Evolutionary conservation across 768 basidiomycete genomes (phyloP), one percentile per base, ranked within the genome.

Genomic region (Rubroboletus satanas): DNA sequence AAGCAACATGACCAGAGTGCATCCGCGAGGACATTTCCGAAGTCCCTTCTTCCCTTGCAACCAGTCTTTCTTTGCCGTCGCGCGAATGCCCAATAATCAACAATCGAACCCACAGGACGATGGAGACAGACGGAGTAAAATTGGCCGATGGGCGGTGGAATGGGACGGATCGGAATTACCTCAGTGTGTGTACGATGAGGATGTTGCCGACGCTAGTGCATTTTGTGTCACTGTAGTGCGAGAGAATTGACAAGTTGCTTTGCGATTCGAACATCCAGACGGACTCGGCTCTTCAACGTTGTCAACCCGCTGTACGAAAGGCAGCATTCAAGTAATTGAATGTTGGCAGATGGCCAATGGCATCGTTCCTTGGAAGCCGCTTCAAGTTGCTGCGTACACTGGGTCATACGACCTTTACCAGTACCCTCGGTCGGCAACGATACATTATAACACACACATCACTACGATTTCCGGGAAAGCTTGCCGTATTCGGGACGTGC

Each of bases 1-100:
- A 74, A 77, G 60, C 72, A 77, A 54, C 80, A 82, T 57, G 80
- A 79, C 58, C 78, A 77, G 41, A 73, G 67, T 35, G 72, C 68
- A 52, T 73, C 83, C 35, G 75, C 76, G 32, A 81, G 77, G 69
- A 78, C 73, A 60, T 77, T 84, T 55, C 79, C 82, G 7, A 68
- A 69, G 46, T 74, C 71, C 10, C 63, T 85, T 55, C 72, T 80
- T 69, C 73, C 55, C 29, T 50, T 52, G 44, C 61, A 62, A 53
- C 68, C 68, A 3, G 54, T 46, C 42, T 62, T 60, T 43, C 26
- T 49, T 46, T 28, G 26, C 38, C 54, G 41, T 18, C 52, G 45
- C 21, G 18, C 42, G 44, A 60, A 55, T 28, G 50, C 33, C 38
- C 52, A 51, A 59, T 29, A 43, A 31, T 17, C 52, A 36, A 11